Percentiles rank a stretch among this genome's conserved stretches.
These are phyloP conservation scores for Phaffia australis DNA, from an alignment of 768 basidiomycete genomes.

Conservation along the genomic window DNA sequence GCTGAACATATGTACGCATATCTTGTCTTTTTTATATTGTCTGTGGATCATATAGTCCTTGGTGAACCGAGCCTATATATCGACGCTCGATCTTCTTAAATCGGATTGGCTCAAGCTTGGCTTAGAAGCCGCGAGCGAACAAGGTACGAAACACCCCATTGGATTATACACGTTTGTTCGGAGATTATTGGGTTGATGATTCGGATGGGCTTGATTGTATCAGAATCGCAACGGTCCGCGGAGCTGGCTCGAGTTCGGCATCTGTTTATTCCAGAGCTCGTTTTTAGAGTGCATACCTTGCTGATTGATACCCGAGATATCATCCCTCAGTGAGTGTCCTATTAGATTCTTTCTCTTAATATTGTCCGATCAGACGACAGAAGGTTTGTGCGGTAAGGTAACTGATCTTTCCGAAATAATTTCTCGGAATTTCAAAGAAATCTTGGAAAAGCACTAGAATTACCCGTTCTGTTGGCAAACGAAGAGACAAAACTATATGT, in stretches of 20 bases:
- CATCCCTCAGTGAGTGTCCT: too few relatives aligned
- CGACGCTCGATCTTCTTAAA: conserved; percentile 28
- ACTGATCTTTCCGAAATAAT: too few relatives aligned
- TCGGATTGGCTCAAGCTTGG: conserved; percentile 32
- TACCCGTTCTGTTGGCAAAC: too few relatives aligned
- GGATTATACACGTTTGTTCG: not conserved
- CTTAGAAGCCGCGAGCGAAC: not conserved
- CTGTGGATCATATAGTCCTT: conserved; percentile 14
- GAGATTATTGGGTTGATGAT: not conserved
- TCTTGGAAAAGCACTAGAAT: too few relatives aligned
- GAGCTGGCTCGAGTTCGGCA: conserved; percentile 75
- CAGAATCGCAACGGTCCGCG: conserved; percentile 48
- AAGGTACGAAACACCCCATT: not conserved
- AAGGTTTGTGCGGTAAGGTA: too few relatives aligned
- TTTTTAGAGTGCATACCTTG: conserved; percentile 68
- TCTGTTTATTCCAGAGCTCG: conserved; percentile 77
- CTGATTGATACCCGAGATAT: conserved; percentile 54
- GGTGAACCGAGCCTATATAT: conserved; percentile 23
- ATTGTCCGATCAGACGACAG: too few relatives aligned
- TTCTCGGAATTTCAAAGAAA: too few relatives aligned
- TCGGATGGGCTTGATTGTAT: not conserved
- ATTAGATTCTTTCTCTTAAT: too few relatives aligned
- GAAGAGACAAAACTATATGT: too few relatives aligned
- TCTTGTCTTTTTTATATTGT: conserved; percentile 24
- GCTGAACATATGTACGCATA: conserved; percentile 4